Conservation (phyloP, 371 early-diverging fungal genomes). For the Syncephalastrum contaminatum region DNA sequence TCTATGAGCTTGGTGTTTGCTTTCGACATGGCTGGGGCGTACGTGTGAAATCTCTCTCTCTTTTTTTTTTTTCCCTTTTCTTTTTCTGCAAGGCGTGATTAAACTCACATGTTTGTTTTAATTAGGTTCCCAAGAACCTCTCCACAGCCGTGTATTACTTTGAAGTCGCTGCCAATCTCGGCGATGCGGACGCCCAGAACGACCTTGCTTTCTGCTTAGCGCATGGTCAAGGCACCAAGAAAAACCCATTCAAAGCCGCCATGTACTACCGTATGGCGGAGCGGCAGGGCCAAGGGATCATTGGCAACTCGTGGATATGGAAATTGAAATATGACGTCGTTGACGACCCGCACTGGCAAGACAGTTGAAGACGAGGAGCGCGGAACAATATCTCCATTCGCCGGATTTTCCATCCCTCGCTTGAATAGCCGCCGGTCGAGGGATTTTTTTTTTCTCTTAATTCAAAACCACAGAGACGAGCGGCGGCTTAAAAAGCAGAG, state of each 20-base stretch:
- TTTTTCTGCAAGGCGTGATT: background rate
- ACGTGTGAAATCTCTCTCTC: conserved; percentile 5
- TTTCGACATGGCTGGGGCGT: conserved; percentile 96
- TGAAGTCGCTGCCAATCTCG: conserved; percentile 85
- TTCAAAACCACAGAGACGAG: too few relatives aligned
- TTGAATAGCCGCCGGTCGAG: too few relatives aligned
- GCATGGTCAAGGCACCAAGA: conserved; percentile 84
- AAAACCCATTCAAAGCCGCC: conserved; percentile 79
- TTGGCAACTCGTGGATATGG: conserved; percentile 94
- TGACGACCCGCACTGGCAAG: conserved; percentile 11
- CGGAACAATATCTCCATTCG: too few relatives aligned
- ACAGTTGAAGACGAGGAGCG: too few relatives aligned
- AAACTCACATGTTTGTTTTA: background rate
- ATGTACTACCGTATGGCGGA: conserved; percentile 88
- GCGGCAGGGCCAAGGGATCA: conserved; percentile 76
- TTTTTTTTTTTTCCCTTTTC: background rate
- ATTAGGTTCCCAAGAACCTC: conserved; percentile 72
- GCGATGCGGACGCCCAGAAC: conserved; percentile 89
- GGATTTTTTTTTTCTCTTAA: too few relatives aligned
- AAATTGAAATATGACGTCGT: conserved; percentile 74
- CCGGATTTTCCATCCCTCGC: too few relatives aligned
- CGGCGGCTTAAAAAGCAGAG: too few relatives aligned
- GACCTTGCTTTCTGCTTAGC: conserved; percentile 82
- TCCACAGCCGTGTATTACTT: conserved; percentile 85
- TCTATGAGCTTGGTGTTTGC: conserved; percentile 82